Conservation (phyloP, 768 basidiomycete genomes). For the Austroboletus eburneus region DNA sequence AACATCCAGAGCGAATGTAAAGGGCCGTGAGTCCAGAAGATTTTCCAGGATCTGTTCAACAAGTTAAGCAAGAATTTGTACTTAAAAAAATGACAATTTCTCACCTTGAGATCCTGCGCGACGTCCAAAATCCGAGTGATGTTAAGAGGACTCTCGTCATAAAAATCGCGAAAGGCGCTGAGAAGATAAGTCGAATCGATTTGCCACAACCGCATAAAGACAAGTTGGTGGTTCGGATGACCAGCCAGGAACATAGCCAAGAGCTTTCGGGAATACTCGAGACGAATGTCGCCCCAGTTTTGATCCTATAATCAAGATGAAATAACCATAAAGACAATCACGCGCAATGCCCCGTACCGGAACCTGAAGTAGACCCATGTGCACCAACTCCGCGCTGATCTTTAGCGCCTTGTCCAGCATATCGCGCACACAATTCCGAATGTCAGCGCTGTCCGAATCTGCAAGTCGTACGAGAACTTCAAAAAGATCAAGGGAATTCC, state of each 20-base stretch:
- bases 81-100: conserved; percentile 15
- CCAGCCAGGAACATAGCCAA: conserved; percentile 88
- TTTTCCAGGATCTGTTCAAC: conserved; percentile 75
- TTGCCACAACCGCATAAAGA: conserved; percentile 96
- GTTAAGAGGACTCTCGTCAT: conserved; percentile 87
- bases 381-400: conserved; percentile 89
- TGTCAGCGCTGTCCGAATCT: conserved; percentile 65
- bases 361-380: conserved; percentile 89
- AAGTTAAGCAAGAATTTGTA: conserved; percentile 3
- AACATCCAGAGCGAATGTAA: conserved; percentile 88
- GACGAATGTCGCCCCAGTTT: conserved; percentile 82
- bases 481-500: conserved; percentile 92
- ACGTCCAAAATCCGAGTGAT: conserved; percentile 94
- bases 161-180: conserved; percentile 86
- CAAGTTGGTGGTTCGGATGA: conserved; percentile 92
- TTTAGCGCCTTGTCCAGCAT: conserved; percentile 93
- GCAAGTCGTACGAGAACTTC: conserved; percentile 81
- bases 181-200: conserved; percentile 83
- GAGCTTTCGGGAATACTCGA: conserved; percentile 82
- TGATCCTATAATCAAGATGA: conserved; percentile 49
- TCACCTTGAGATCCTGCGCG: conserved; percentile 89
- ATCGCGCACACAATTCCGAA: conserved; percentile 75
- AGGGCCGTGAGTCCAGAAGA: conserved; percentile 85
- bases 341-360: conserved; percentile 52
- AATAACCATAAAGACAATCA: not conserved